Evolutionary conservation across 305 asterid species (phyloP).

Genomic region (Solanum hybrid): DNA sequence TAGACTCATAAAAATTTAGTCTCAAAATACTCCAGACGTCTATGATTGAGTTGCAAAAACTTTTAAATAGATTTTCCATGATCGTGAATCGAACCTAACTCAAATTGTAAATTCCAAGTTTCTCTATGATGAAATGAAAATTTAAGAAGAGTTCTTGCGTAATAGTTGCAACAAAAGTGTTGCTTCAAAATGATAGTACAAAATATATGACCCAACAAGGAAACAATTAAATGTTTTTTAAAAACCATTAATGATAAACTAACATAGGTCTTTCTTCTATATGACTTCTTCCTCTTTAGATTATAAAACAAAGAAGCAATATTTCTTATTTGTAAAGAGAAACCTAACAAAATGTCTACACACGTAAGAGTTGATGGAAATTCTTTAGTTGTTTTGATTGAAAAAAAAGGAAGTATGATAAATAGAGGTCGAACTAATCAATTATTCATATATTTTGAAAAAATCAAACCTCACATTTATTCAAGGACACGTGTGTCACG

Average conservation of each 20-base stretch:
- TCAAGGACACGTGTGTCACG: neutral
- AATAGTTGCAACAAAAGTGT: neutral
- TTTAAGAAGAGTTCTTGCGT: neutral
- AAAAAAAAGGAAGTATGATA: neutral
- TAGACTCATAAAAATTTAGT: neutral
- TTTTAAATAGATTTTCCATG: neutral
- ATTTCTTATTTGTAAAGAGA: neutral
- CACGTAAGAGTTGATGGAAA: neutral
- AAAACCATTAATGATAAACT: neutral
- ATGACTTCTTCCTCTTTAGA: neutral
- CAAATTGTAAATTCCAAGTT: neutral
- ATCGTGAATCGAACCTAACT: neutral
- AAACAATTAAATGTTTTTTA: neutral
- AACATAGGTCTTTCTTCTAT: neutral
- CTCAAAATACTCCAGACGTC: neutral
- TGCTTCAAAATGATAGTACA: neutral
- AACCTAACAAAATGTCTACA: neutral
- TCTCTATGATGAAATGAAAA: neutral
- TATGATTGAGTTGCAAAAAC: neutral
- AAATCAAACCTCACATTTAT: neutral
- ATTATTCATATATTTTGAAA: no score
- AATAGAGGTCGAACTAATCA: neutral
- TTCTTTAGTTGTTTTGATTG: neutral
- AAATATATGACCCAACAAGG: neutral
- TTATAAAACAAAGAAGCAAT: neutral